A percentile compares a stretch with the other conserved stretches of the same genome.
Conservation (phyloP, 2,329 filamentous ascomycete genomes). For the Penicillium sp. region DNA sequence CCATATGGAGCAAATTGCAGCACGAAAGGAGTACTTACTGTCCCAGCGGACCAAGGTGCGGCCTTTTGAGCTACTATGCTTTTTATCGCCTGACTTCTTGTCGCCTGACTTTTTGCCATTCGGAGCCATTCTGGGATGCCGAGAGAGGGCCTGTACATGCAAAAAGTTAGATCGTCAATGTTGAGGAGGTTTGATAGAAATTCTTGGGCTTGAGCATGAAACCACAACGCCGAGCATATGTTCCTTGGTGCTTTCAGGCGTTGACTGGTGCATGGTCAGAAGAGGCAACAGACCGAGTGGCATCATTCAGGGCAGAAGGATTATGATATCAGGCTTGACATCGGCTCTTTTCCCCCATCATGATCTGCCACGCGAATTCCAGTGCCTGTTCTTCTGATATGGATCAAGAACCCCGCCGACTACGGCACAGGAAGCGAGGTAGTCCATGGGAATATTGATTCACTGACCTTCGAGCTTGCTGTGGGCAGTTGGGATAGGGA, state of each 20-base stretch:
- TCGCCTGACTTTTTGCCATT: too few species aligned
- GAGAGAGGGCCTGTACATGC: not conserved
- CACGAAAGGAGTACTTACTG: slow-evolving; percentile 29
- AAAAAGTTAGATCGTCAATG: too few species aligned
- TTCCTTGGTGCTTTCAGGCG: too few species aligned
- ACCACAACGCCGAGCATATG: too few species aligned
- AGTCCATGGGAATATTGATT: not conserved
- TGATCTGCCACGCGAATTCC: not conserved
- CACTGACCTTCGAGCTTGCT: not conserved
- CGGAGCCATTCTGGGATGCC: not conserved
- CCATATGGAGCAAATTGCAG: not conserved
- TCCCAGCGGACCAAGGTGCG: slow-evolving; percentile 46
- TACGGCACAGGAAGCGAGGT: not conserved
- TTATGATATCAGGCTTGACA: too few species aligned
- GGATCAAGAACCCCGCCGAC: not conserved
- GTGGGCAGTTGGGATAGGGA: not conserved
- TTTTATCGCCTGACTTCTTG: not conserved
- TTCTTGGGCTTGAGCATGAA: too few species aligned
- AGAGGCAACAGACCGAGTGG: too few species aligned
- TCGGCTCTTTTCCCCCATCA: not conserved
- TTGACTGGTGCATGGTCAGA: too few species aligned
- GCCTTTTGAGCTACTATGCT: slow-evolving; percentile 21
- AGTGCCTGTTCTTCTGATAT: too few species aligned
- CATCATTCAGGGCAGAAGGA: too few species aligned
- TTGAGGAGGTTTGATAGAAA: too few species aligned